A percentile compares a stretch with the other conserved stretches of the same genome.
phyloP scores from a whole-genome alignment of 352 stramenopile genomes.

The Phytophthora pinifolia region DNA sequence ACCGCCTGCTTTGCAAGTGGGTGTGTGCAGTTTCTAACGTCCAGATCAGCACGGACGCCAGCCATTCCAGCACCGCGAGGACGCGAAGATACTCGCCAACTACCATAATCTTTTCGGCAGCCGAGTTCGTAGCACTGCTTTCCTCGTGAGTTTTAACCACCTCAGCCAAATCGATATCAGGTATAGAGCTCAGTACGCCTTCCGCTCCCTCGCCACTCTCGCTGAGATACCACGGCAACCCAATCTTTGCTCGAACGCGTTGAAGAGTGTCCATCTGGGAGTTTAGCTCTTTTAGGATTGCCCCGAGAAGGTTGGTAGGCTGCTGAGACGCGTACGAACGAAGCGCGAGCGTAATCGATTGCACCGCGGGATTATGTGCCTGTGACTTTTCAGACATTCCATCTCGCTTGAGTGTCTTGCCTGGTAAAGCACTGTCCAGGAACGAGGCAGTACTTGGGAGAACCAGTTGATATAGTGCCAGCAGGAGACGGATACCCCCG shows the following conservation, averaged over 20 bases:
- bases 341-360: constrained; percentile 87
- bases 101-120: constrained; percentile 39
- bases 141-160: constrained; percentile 31
- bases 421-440: constrained; percentile 57
- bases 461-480: constrained; percentile 90
- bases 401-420: constrained; percentile 8
- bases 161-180: constrained; percentile 56
- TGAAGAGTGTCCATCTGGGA: constrained; percentile 53
- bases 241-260: constrained; percentile 39
- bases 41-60: constrained; percentile 73
- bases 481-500: constrained; percentile 87
- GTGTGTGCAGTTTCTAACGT: constrained; percentile 74
- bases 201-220: constrained; percentile 56
- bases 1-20: constrained; percentile 71
- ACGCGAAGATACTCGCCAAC: constrained; percentile 69
- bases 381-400: constrained; percentile 20
- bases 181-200: constrained; percentile 59
- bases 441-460: constrained; percentile 83
- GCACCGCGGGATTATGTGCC: constrained; percentile 89
- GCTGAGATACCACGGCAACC: constrained; percentile 38
- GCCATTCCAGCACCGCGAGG: constrained; percentile 76
- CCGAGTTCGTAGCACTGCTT: constrained; percentile 13
- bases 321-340: constrained; percentile 90
- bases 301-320: constrained; percentile 75
- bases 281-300: constrained; percentile 64